Conservation (phyloP, 306 rosid genomes). For the Trifolium pratense region DNA sequence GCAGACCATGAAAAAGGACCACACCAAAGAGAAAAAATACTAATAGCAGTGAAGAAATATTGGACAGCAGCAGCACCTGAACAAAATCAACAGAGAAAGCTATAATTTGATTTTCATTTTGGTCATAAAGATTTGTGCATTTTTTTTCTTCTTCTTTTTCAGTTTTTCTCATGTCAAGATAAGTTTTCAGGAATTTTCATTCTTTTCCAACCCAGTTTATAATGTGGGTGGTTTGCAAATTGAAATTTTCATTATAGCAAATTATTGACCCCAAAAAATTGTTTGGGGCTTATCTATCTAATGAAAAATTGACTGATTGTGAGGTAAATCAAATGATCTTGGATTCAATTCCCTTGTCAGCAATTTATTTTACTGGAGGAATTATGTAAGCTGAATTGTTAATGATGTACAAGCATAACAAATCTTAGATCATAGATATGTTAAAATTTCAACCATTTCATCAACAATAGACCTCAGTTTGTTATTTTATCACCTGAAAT, state of each 20-base stretch:
- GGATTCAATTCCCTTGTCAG: not conserved
- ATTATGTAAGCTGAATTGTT: no score
- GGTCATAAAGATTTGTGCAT: conserved; percentile 28
- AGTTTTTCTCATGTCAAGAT: not conserved
- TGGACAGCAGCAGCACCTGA: conserved; percentile 70
- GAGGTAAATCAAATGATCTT: not conserved
- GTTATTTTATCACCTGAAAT: no score
- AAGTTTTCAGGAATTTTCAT: conserved; percentile 33
- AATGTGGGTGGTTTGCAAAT: conserved; percentile 40
- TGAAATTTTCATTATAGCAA: conserved; percentile 36
- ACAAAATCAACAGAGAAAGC: conserved; percentile 33
- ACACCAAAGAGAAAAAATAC: conserved; percentile 66
- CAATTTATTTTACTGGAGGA: not conserved
- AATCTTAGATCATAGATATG: no score
- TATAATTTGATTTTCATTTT: conserved; percentile 38
- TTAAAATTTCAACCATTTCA: no score
- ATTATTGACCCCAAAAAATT: conserved; percentile 10
- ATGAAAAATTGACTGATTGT: not conserved
- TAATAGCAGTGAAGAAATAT: conserved; percentile 75
- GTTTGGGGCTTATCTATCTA: conserved; percentile 7
- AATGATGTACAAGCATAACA: no score
- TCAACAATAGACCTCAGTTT: no score
- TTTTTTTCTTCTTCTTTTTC: conserved; percentile 25
- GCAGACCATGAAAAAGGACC: conserved; percentile 85
- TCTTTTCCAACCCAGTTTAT: conserved; percentile 45